Evolutionary conservation across 1,284 basidiomycete species (phyloP), one percentile per base, ranked within the genome.

Genomic region (Trichosporon sp.): DNA sequence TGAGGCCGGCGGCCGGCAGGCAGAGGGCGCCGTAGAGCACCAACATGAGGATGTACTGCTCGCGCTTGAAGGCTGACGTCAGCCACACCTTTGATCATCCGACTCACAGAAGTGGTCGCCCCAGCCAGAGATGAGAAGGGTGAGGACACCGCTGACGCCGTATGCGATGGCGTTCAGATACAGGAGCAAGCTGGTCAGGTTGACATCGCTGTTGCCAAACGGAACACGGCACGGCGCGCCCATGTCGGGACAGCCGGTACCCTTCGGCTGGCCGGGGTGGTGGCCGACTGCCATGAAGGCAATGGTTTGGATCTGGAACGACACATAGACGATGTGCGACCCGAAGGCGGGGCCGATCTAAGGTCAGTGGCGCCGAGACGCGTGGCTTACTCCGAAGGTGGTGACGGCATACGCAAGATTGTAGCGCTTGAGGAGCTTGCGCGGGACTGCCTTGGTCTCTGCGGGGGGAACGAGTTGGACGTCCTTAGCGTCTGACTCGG

Each of bases 291-390:
- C 31, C 44, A 56, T 42, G 62, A 53, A 68, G 4, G 63, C 67
- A 21, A 58, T 65, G 13, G 51, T 47, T 51, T 68, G 67, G 29
- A 68, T 64, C 23, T 68, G 67, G 42, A 65, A 68, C 15, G 67
- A 53, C 51, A 68, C 58, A 38, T 60, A 68, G n/a, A 51, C 51
- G 15, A 64, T 63, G 35, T 31, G 47, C 1, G 47, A 56, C n/a
- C 67, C 63, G 35, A 68, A 68, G 3, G 67, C 67, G 6, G 67
- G 62, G 11, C 67, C 67, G 11, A 68, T 68, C 67, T 68, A 23
- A 25, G 18, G 35, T 51, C 64, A 65, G 44, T 7, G 13, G 15
- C 2, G 13, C 29, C 8, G 29, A 12, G n/a, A 27, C 2, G 64
- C 7, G 18, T 21, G 9, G 51, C 64, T 21, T 12, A 65, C 64